Evolutionary conservation across 768 basidiomycete species (phyloP), one percentile per base, ranked within the genome.

Genomic region (Kwoniella shandongensis): DNA sequence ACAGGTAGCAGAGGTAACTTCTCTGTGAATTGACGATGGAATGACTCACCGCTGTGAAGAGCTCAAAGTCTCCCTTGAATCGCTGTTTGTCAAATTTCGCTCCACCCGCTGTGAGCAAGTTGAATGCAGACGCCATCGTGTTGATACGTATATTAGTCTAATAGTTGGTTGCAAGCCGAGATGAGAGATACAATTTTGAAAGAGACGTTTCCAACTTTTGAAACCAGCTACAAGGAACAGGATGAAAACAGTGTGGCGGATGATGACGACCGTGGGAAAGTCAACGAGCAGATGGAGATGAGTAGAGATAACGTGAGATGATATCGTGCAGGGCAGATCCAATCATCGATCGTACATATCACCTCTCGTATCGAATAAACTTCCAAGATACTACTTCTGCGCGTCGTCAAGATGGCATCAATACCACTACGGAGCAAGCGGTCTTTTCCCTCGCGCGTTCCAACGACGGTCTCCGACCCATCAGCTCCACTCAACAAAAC

Each of bases 91-190:
- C 82, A 64, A 97, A 96, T 53, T 80, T 81, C 0, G 82, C 83
- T 1, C 91, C 90, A 30, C 93, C 93, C 15, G 89, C 83, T 29
- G 92, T 91, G 25, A 98, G 83, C 12, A 96, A 76, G 62, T 87
- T 88, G 75, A 98, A 98, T 4, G 90, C 86, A 1, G 72, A 65
- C 2, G 66, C 47, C 63, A 69, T 65, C 23, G 23, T 45, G 18
- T 11, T 18, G 29, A 32, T 47, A 11, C 10, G 45, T n/a, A n/a
- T n/a, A n/a, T 30, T 47, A 8, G 6, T 17, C 40, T n/a, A 7
- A 18, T 18, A 6, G 40, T 8, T 42, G 40, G 6, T 7, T n/a
- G 22, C 11, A 38, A 10, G 11, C n/a, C 11, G 17, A n/a, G n/a
- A 42, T 6, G 40, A 42, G 40, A 23, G n/a, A 42, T 42, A 17